These are phyloP conservation scores for Lipomyces chichibuensis DNA, from an alignment of 805 yeast species.

Conservation along the genomic window DNA sequence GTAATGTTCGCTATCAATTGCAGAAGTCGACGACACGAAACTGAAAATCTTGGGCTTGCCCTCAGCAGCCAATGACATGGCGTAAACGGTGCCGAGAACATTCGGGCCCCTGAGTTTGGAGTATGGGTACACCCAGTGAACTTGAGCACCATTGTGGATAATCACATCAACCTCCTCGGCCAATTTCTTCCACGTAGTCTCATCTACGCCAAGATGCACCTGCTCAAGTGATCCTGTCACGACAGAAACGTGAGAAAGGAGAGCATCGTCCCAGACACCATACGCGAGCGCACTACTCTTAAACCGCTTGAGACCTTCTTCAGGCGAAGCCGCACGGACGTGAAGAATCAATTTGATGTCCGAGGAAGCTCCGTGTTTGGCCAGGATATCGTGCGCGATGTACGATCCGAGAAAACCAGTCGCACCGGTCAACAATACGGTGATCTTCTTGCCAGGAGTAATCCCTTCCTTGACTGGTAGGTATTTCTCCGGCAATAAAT, in stretches of 20 bases:
- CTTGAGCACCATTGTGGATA: slow-evolving; percentile 96
- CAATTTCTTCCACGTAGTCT: slow-evolving; percentile 60
- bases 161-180: slow-evolving; percentile 71
- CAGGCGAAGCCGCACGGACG: slow-evolving; percentile 77
- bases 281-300: slow-evolving; percentile 74
- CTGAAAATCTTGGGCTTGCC: slow-evolving; percentile 86
- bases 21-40: slow-evolving; percentile 95
- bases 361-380: slow-evolving; percentile 41
- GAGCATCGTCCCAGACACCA: slow-evolving; percentile 74
- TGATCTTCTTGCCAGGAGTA: slow-evolving; percentile 47
- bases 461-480: slow-evolving; percentile 53
- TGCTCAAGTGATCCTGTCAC: slow-evolving; percentile 81
- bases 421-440: slow-evolving; percentile 88
- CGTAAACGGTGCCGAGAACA: slow-evolving; percentile 84
- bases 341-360: slow-evolving; percentile 76
- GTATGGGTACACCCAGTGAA: slow-evolving; percentile 98
- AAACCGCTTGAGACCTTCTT: slow-evolving; percentile 75
- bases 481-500: slow-evolving; percentile 48
- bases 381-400: slow-evolving; percentile 73
- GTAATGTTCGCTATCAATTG: slow-evolving; percentile 82
- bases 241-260: slow-evolving; percentile 61
- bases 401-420: slow-evolving; percentile 97
- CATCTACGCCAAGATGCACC: slow-evolving; percentile 69
- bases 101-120: slow-evolving; percentile 87
- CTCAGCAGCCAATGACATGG: slow-evolving; percentile 70